Percentiles rank a stretch among this genome's conserved stretches.
Evolutionary conservation across 345 rosid species (phyloP).

Genomic region (Linum lewisii): DNA sequence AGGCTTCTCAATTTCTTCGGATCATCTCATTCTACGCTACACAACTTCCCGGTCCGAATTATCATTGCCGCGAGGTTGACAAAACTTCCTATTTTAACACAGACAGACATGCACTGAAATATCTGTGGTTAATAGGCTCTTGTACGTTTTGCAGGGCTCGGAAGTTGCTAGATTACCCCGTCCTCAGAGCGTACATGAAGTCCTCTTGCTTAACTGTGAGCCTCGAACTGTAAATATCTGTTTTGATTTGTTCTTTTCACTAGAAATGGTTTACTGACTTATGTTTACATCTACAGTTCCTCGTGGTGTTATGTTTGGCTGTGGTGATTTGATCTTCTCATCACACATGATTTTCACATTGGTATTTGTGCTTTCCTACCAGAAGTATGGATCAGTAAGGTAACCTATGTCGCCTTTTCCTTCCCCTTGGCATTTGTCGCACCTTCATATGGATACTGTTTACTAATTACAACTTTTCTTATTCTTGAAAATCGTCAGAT

Average conservation of each 20-base stretch:
- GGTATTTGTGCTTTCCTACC: constrained; percentile 5
- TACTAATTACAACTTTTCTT: neutral
- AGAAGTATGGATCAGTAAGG: constrained; percentile 7
- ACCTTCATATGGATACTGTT: neutral
- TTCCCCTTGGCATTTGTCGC: neutral
- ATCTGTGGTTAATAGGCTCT: neutral
- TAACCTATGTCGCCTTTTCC: neutral
- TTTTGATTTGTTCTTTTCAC: too few relatives aligned
- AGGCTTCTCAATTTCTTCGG: constrained; percentile 88
- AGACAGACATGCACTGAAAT: too few relatives aligned
- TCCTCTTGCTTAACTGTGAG: constrained; percentile 70
- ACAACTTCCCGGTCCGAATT: constrained; percentile 97
- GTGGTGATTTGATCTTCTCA: constrained; percentile 9
- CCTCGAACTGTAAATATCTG: neutral
- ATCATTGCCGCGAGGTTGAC: constrained; percentile 85
- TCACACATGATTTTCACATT: constrained; percentile 9
- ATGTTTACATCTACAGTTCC: neutral
- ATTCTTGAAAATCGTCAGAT: neutral
- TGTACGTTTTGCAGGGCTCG: constrained; percentile 56
- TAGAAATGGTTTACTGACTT: neutral
- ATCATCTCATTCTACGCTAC: constrained; percentile 87
- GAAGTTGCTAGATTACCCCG: constrained; percentile 70
- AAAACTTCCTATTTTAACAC: too few relatives aligned
- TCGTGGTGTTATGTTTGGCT: constrained; percentile 3
- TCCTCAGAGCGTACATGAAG: constrained; percentile 57